A percentile compares a stretch with the other conserved stretches of the same genome.
phyloP scores from a whole-genome alignment of 768 basidiomycete species.

The Hemileccinum rubropunctum region DNA sequence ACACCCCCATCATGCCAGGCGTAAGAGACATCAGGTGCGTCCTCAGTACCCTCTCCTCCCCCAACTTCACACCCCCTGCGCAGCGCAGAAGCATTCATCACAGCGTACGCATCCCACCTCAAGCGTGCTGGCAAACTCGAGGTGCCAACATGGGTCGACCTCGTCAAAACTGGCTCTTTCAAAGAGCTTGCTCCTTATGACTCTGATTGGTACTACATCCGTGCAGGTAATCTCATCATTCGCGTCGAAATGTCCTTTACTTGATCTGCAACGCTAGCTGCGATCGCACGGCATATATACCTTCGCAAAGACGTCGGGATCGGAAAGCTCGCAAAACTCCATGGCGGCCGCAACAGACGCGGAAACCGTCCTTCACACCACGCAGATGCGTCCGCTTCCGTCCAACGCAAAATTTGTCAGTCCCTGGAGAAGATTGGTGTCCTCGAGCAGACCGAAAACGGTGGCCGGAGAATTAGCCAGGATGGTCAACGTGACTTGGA shows the following conservation, averaged over 20 bases:
- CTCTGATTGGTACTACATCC: constrained; percentile 99
- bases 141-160: constrained; percentile 96
- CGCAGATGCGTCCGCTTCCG: constrained; percentile 76
- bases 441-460: constrained; percentile 88
- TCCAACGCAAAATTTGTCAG: constrained; percentile 96
- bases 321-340: constrained; percentile 91
- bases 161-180: constrained; percentile 96
- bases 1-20: constrained; percentile 65
- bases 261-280: constrained; percentile 50
- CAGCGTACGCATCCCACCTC: constrained; percentile 92
- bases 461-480: constrained; percentile 94
- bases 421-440: constrained; percentile 98
- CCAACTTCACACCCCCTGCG: neutral
- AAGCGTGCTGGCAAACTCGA: constrained; percentile 99
- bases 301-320: constrained; percentile 97
- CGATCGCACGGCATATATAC: constrained; percentile 98
- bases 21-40: constrained; percentile 76
- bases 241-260: neutral
- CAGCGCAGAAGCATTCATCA: constrained; percentile 93
- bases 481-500: constrained; percentile 96
- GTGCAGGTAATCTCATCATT: constrained; percentile 70
- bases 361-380: constrained; percentile 98
- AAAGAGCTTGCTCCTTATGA: constrained; percentile 99
- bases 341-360: constrained; percentile 93
- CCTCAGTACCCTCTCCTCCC: neutral